phyloP scores from a whole-genome alignment of 352 stramenopile species.

The Globisporangium uncinulatum region DNA sequence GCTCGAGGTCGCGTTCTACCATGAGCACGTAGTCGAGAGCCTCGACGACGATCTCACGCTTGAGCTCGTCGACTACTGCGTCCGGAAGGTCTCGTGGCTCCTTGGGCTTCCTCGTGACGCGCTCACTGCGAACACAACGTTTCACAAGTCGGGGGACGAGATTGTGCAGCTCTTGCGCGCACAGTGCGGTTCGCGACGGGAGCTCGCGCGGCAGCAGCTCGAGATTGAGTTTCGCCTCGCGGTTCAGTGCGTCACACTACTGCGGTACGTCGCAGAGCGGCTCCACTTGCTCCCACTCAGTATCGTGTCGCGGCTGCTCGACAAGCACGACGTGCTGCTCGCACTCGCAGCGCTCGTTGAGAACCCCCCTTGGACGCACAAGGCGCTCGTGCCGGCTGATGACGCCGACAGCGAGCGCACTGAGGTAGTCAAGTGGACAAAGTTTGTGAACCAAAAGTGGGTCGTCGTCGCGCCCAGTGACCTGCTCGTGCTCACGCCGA shows the following conservation, averaged over 20 bases:
- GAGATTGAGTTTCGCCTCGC: conserved; percentile 87
- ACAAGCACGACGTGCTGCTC: conserved; percentile 95
- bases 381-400: conserved; percentile 18
- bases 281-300: conserved; percentile 81
- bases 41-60: conserved; percentile 85
- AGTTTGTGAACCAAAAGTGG: conserved; percentile 93
- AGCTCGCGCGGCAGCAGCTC: conserved; percentile 65
- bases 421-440: conserved; percentile 73
- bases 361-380: conserved; percentile 95
- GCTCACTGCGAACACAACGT: conserved; percentile 51
- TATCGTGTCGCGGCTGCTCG: conserved; percentile 88
- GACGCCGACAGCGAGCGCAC: not conserved
- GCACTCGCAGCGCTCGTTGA: conserved; percentile 91
- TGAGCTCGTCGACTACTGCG: conserved; percentile 93
- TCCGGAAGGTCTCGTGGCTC: conserved; percentile 87
- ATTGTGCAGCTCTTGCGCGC: conserved; percentile 57
- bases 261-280: conserved; percentile 89
- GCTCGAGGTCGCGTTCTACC: conserved; percentile 86
- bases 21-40: conserved; percentile 86
- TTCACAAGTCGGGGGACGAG: conserved; percentile 68
- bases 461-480: conserved; percentile 73
- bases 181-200: conserved; percentile 35
- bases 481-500: conserved; percentile 90
- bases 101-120: conserved; percentile 52
- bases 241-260: conserved; percentile 83